Conservation (phyloP, 257 asterid species). For the Capsicum chinense region DNA sequence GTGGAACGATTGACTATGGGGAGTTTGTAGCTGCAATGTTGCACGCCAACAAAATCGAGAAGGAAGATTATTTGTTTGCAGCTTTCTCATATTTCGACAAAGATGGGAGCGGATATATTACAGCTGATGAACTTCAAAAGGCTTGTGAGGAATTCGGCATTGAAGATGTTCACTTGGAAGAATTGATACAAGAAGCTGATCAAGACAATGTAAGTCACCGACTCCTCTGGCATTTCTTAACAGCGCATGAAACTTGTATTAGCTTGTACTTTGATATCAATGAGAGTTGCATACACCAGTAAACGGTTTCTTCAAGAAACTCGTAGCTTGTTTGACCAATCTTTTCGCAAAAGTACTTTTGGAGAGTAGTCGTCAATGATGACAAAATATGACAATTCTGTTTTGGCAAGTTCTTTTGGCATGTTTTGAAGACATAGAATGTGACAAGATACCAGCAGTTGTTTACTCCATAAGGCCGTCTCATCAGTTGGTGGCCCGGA, state of each 20-base stretch:
- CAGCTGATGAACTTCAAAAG: slow-evolving; percentile 84
- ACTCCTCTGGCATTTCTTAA: neutral
- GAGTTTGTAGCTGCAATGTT: slow-evolving; percentile 95
- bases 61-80: slow-evolving; percentile 70
- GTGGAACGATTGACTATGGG: slow-evolving; percentile 85
- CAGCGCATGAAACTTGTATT: neutral
- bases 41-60: slow-evolving; percentile 83
- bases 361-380: neutral
- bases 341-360: neutral
- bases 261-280: neutral
- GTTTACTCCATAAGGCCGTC: neutral
- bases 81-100: slow-evolving; percentile 89
- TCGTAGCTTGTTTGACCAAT: neutral
- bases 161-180: slow-evolving; percentile 63
- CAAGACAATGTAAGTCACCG: slow-evolving; percentile 61
- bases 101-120: slow-evolving; percentile 86
- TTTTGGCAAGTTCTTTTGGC: no score
- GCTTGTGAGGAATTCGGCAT: slow-evolving; percentile 87
- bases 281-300: neutral
- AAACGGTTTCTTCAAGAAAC: neutral
- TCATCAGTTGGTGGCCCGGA: no score
- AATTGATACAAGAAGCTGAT: slow-evolving; percentile 85
- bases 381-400: neutral
- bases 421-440: no score
- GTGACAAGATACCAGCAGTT: no score